Evolutionary conservation across 345 rosid species (phyloP).

Genomic region (Cochlearia excelsa): DNA sequence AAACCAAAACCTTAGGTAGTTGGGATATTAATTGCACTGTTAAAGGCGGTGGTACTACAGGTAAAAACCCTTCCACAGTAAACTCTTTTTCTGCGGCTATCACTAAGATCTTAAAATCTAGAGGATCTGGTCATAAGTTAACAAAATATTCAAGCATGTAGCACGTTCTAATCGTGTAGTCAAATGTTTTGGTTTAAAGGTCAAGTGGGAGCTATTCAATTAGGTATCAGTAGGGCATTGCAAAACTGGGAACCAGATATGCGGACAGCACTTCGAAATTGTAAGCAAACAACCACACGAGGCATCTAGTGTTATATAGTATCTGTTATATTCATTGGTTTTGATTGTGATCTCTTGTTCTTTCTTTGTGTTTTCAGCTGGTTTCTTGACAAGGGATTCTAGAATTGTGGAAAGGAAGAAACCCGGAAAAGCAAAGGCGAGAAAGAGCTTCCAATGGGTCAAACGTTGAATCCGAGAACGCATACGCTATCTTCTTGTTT

Average conservation of each 20-base stretch:
- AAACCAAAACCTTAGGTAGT: constrained; percentile 93
- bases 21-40: constrained; percentile 90
- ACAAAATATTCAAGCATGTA: background rate
- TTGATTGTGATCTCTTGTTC: background rate
- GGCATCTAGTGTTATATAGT: too few species aligned
- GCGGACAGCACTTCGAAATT: constrained; percentile 73
- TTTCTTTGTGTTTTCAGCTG: constrained; percentile 44
- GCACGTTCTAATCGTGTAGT: background rate
- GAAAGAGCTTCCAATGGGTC: constrained; percentile 99
- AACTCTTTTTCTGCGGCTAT: background rate
- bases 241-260: constrained; percentile 95
- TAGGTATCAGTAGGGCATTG: constrained; percentile 89
- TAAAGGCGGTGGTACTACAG: constrained; percentile 89
- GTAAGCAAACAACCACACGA: constrained; percentile 39
- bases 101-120: constrained; percentile 1
- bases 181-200: constrained; percentile 43
- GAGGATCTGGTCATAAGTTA: constrained; percentile 5
- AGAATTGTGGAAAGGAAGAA: constrained; percentile 97
- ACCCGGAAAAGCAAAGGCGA: constrained; percentile 97
- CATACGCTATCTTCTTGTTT: constrained; percentile 16
- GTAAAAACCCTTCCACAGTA: constrained; percentile 40
- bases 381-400: constrained; percentile 90
- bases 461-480: constrained; percentile 60
- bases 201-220: constrained; percentile 90
- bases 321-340: constrained; percentile 6